Evolutionary conservation across 805 yeast genomes (phyloP).

Genomic region (Danielia oregonensis): DNA sequence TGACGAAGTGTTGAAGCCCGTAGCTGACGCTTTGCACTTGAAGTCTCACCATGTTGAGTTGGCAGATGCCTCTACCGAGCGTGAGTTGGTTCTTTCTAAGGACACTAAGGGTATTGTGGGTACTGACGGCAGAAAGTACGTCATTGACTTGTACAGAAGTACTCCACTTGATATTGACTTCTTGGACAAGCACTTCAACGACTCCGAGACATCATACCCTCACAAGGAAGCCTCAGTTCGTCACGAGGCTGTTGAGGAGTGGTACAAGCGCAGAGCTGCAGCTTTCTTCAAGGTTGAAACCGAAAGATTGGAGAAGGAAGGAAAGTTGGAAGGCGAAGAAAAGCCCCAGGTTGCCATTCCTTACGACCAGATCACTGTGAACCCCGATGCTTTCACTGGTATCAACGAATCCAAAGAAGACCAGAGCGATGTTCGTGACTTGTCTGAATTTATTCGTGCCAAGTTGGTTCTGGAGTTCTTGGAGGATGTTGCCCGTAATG

Average conservation of each 20-base stretch:
- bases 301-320: constrained; percentile 39
- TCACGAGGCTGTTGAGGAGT: constrained; percentile 84
- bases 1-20: constrained; percentile 49
- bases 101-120: constrained; percentile 86
- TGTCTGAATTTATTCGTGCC: constrained; percentile 59
- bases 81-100: constrained; percentile 61
- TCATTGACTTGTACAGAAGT: constrained; percentile 79
- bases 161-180: constrained; percentile 84
- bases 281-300: constrained; percentile 47
- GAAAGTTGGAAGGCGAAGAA: constrained; percentile 32
- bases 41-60: constrained; percentile 61
- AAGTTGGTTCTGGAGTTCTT: constrained; percentile 62
- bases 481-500: constrained; percentile 48
- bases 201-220: constrained; percentile 58
- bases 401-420: constrained; percentile 45
- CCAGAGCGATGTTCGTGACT: constrained; percentile 60
- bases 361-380: constrained; percentile 53
- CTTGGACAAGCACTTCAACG: constrained; percentile 50
- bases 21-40: constrained; percentile 76
- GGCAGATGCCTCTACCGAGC: constrained; percentile 35
- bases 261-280: constrained; percentile 76
- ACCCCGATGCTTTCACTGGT: constrained; percentile 72
- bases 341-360: constrained; percentile 53
- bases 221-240: constrained; percentile 77
- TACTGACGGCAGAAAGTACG: constrained; percentile 77